Base-by-base conservation (phyloP, 1,284 basidiomycete species). In the Marasmius sp. region DNA sequence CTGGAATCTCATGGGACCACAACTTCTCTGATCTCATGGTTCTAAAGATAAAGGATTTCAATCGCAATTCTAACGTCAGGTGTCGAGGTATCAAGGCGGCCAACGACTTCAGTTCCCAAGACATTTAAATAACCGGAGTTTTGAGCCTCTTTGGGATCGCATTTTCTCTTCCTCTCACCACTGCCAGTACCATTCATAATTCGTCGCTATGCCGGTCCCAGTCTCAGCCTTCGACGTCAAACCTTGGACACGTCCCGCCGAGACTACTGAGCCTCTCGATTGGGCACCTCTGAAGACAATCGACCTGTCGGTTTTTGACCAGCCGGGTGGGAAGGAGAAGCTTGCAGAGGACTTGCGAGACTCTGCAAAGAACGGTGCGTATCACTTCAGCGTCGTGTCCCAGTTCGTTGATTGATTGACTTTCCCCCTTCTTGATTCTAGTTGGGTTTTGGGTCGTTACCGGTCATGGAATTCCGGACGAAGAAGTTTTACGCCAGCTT, bases 401-500 rank as follows among this genome's bases (percentile, higher is more conserved):
- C 27, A 27, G 27, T 27, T 27, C 27, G 5, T 27, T 27, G 27
- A 27, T 5, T 2, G 5, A 27, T 27, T 27, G 27, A 27, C 27
- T 27, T 27, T 27, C 27, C 27, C 2, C 27, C 27, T 27, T 5
- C 27, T 5, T n/a, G n/a, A n/a, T n/a, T 5, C 59, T 49, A 9
- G 66, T 63, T 65, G 70, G 71, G 1, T 73, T 73, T 49, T 73
- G 70, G 70, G 65, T 64, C n/a, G 66, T 73, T 20, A 65, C 58
- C 20, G 67, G 67, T 10, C 54, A 64, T 43, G 71, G 69, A 20
- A 66, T 73, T n/a, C 50, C 68, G 6, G 63, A 72, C 45, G 70
- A 70, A 16, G 63, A 65, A 48, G 47, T 71, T 0, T 63, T 67
- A 33, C 58, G 64, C 14, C 70, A 71, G 58, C 65, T 71, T 34